phyloP scores from a whole-genome alignment of 2,329 filamentous ascomycete species.

The Arthrocladium fulminans region DNA sequence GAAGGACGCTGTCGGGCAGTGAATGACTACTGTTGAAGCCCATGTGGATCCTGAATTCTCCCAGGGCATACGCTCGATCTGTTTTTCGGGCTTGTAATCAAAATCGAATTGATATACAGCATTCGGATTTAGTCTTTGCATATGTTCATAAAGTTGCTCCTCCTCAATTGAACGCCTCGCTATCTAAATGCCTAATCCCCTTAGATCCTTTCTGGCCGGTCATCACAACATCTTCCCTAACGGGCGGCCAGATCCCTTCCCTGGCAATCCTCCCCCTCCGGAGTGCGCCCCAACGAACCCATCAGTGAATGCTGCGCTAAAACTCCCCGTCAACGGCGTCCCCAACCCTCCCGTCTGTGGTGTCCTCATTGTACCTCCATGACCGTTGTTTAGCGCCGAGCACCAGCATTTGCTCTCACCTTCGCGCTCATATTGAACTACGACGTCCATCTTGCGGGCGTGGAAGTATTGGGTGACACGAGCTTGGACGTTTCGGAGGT shows the following conservation, averaged over 20 bases:
- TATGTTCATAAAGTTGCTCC: too few species aligned
- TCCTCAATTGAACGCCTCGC: too few species aligned
- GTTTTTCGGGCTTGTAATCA: too few species aligned
- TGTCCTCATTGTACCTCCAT: background rate
- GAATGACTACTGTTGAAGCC: too few species aligned
- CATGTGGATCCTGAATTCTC: too few species aligned
- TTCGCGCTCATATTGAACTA: constrained; percentile 81
- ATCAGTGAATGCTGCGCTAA: background rate
- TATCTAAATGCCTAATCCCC: too few species aligned
- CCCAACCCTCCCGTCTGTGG: constrained; percentile 7
- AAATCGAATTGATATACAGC: too few species aligned
- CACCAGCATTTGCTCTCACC: constrained; percentile 62
- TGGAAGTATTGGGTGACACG: constrained; percentile 64
- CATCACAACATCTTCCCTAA: constrained; percentile 9
- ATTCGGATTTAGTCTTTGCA: too few species aligned
- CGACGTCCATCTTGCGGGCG: constrained; percentile 65
- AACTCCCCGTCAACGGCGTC: constrained; percentile 6
- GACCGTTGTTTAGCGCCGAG: constrained; percentile 20
- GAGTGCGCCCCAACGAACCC: too few species aligned
- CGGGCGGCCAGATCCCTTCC: background rate
- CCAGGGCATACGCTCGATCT: too few species aligned
- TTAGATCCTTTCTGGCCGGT: too few species aligned
- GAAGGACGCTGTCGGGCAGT: too few species aligned
- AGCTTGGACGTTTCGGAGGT: constrained; percentile 73
- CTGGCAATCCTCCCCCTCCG: background rate